phyloP scores from a whole-genome alignment of 306 rosid genomes.

The Neltuma alba region DNA sequence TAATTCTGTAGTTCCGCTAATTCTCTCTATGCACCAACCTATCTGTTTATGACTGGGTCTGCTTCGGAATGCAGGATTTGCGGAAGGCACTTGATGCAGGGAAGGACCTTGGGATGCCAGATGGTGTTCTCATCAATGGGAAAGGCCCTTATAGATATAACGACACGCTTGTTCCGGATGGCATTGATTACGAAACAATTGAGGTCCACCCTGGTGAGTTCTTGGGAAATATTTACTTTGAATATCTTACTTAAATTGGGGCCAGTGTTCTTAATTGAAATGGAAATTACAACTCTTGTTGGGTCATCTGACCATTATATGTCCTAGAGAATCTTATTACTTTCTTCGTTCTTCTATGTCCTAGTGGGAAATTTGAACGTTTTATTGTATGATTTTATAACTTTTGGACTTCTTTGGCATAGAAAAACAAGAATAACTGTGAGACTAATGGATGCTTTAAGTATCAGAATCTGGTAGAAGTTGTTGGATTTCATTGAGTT shows the following conservation, averaged over 20 bases:
- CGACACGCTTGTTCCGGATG: constrained; percentile 80
- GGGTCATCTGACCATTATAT: constrained; percentile 1
- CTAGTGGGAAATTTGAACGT: constrained; percentile 17
- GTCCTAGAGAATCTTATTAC: not conserved
- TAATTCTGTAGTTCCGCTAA: constrained; percentile 11
- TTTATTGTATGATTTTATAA: not conserved
- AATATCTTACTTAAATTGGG: not conserved
- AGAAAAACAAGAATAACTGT: constrained; percentile 5
- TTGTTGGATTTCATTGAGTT: not conserved
- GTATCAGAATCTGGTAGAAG: not conserved
- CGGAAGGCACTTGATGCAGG: constrained; percentile 83
- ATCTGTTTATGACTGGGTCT: constrained; percentile 33
- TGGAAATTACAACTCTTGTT: not conserved
- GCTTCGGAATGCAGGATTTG: constrained; percentile 68
- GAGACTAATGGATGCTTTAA: not conserved
- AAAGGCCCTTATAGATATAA: constrained; percentile 92
- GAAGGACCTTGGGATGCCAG: constrained; percentile 91
- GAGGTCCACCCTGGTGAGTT: constrained; percentile 83
- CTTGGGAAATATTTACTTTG: constrained; percentile 14
- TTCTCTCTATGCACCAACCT: not conserved
- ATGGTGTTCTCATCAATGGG: constrained; percentile 96
- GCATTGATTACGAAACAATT: constrained; percentile 71
- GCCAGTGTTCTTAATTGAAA: not conserved
- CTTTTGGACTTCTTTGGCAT: not conserved
- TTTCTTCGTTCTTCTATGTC: not conserved